These are phyloP conservation scores for Penicillium angulare DNA, from an alignment of 495 filamentous ascomycete genomes.

Conservation along the genomic window DNA sequence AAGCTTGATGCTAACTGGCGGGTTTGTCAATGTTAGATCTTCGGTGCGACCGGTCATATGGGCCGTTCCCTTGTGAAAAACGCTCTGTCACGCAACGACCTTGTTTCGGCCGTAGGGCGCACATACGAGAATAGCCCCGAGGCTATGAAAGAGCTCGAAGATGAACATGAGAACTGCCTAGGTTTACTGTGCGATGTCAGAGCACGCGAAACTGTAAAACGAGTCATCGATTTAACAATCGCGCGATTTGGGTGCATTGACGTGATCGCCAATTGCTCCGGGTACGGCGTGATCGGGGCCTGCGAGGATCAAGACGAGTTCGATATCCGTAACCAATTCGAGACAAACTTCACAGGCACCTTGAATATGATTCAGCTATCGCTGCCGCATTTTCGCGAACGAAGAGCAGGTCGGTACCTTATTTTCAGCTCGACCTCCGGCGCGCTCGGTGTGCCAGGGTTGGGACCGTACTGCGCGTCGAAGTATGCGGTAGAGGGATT, in stretches of 20 bases:
- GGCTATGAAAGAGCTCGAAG: conserved; percentile 59
- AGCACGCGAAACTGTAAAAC: conserved; percentile 70
- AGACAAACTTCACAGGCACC: conserved; percentile 94
- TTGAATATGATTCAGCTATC: conserved; percentile 90
- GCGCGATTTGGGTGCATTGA: conserved; percentile 78
- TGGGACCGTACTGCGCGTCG: conserved; percentile 92
- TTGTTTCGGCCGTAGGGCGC: conserved; percentile 85
- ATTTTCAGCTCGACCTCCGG: conserved; percentile 93
- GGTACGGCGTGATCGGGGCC: conserved; percentile 90
- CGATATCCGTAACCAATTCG: conserved; percentile 93
- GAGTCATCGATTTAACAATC: conserved; percentile 66
- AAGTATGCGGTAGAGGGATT: conserved; percentile 96
- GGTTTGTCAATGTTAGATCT: conserved; percentile 58
- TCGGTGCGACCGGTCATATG: conserved; percentile 95
- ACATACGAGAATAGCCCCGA: conserved; percentile 75
- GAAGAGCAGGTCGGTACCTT: conserved; percentile 73
- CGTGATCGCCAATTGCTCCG: conserved; percentile 86
- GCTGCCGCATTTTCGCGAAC: conserved; percentile 81
- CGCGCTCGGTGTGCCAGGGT: conserved; percentile 82
- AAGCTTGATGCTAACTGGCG: conserved; percentile 1
- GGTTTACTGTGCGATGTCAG: conserved; percentile 88
- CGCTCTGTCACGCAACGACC: conserved; percentile 75
- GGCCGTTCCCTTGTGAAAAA: conserved; percentile 84
- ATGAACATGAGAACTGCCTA: conserved; percentile 60
- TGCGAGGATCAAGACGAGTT: conserved; percentile 97